Base-by-base conservation (phyloP, 2,329 filamentous ascomycete genomes). In the Cadophora luteo-olivacea region DNA sequence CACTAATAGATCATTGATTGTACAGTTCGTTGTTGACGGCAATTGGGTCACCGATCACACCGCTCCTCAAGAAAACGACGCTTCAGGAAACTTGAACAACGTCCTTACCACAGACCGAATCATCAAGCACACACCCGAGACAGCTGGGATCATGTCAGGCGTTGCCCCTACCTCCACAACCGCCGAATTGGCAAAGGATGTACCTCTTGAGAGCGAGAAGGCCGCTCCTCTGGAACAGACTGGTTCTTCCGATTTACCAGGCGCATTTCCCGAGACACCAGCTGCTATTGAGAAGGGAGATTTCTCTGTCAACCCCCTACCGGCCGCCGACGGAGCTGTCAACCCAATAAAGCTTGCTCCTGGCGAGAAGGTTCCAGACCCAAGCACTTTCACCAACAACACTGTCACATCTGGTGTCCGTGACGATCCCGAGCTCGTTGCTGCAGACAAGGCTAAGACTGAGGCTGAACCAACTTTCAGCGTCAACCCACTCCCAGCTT, bases 21-120 rank as follows among this genome's bases (percentile, higher is more conserved):
- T 51, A 61, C 65, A 97, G 95, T 99, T 97, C 80, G 92, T 99
- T 76, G 95, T 97, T 74, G 93, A 99, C 86, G 93, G 92, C 74
- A 88, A 87, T 75, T 99, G 96, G 96, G 89, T 89, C 62, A 92
- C 90, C 79, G 94, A 97, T 81, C 88, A 90, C 75, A 89, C 89
- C 68, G 91, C 90, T 52, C 92, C 92, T 69, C 90, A 91, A 81
- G 94, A 97, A 82, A 88, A 89, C 77, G 95, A 97, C 84, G 86
- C 87, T 73, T 85, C 89, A 77, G 91, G 92, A 77, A 97, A 95
- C 86, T 85, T 94, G 76, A 98, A 98, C 86, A 98, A 98, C 88
- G 89, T 97, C 72, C 87, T 99, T 67, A 87, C 87, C 51, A 89
- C 91, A 68, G 87, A 93, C 71, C 86, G 93, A 77, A 91, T 97